Evolutionary conservation across 768 basidiomycete species (phyloP).

Genomic region (Russula olivacea): DNA sequence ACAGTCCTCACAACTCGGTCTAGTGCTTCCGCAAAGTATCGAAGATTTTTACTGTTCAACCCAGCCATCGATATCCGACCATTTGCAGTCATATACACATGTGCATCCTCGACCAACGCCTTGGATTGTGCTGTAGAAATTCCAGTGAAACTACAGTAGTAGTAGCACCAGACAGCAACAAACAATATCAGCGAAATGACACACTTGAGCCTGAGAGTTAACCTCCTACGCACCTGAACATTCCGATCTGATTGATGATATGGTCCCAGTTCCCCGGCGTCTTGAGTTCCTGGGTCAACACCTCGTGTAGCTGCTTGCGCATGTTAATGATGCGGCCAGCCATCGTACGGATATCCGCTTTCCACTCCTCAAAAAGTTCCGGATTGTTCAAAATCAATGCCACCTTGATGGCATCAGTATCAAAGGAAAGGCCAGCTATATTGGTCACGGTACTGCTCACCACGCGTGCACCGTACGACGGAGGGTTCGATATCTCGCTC

Average conservation of each 20-base stretch:
- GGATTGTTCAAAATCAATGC: constrained; percentile 73
- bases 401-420: constrained; percentile 41
- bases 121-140: constrained; percentile 61
- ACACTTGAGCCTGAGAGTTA: too few relatives aligned
- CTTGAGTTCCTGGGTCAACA: constrained; percentile 70
- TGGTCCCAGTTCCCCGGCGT: constrained; percentile 97
- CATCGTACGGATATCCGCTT: constrained; percentile 86
- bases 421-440: not conserved
- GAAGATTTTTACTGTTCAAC: constrained; percentile 73
- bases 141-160: constrained; percentile 67
- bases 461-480: constrained; percentile 83
- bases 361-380: constrained; percentile 82
- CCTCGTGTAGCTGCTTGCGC: constrained; percentile 69
- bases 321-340: constrained; percentile 87
- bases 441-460: constrained; percentile 39
- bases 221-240: constrained; percentile 72
- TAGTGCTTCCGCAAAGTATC: constrained; percentile 64
- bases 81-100: constrained; percentile 81
- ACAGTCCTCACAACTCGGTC: constrained; percentile 58
- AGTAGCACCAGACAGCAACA: not conserved
- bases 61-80: constrained; percentile 96
- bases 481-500: constrained; percentile 94
- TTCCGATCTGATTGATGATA: constrained; percentile 92
- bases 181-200: constrained; percentile 20
- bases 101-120: constrained; percentile 61